Evolutionary conservation across 2,329 filamentous ascomycete genomes (phyloP).

Genomic region (Colletotrichum australisinense): DNA sequence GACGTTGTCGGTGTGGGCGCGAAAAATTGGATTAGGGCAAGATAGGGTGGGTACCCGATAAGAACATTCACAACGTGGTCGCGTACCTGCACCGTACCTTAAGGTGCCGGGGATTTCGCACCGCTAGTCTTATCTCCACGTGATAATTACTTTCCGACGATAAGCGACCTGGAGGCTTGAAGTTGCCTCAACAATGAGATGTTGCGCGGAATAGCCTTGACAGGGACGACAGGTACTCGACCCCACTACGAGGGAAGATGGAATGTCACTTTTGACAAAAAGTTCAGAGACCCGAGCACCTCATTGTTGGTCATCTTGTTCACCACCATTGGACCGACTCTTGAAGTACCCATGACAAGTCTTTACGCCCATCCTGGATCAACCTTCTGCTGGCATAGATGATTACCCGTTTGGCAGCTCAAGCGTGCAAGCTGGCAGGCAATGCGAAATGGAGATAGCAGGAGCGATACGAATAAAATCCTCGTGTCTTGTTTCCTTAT

Average conservation of each 20-base stretch:
- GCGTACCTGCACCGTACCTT: not conserved
- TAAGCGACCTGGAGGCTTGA: too few species aligned
- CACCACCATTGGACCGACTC: not conserved
- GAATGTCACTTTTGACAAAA: not conserved
- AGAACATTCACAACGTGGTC: not conserved
- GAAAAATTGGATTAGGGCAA: slow-evolving; percentile 25
- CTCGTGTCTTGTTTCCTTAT: not conserved
- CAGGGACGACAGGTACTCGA: not conserved
- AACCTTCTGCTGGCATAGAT: not conserved
- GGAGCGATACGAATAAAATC: not conserved
- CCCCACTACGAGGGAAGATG: too few species aligned
- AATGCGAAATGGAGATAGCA: not conserved
- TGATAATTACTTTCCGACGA: not conserved
- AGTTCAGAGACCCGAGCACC: too few species aligned
- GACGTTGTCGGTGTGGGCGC: slow-evolving; percentile 3
- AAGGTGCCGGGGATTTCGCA: too few species aligned
- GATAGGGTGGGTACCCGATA: not conserved
- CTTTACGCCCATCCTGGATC: not conserved
- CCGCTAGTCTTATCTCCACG: slow-evolving; percentile 12
- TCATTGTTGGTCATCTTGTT: too few species aligned
- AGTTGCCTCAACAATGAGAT: too few species aligned
- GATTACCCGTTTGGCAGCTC: not conserved
- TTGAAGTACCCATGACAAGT: not conserved
- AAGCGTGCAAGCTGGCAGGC: not conserved
- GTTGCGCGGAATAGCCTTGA: not conserved